Evolutionary conservation across 441 rosid species (phyloP), one percentile per base, ranked within the genome.

Genomic region (Populus hybrid): DNA sequence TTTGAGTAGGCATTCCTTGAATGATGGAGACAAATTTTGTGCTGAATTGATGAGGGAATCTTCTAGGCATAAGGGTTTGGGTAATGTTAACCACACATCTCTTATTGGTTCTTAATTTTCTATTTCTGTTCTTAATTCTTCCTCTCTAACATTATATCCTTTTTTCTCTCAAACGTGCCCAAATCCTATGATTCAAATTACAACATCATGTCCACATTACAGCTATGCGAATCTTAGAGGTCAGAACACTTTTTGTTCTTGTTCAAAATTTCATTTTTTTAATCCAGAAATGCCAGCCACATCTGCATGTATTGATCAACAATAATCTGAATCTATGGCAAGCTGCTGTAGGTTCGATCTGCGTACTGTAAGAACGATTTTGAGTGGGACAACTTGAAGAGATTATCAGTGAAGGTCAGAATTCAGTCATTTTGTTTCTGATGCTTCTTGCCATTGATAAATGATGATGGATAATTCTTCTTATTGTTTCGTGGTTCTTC

Each of bases 201-300:
- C 23, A 31, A 12, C 23, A 20, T 18, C 3, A 40, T 72, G 59
- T 50, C 68, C 68, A 18, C 63, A 12, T 23, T 59, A 9, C 74
- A 90, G 97, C 98, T 69, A 80, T 94, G 64, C 93, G 96, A 59
- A 87, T 92, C 66, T 72, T 92, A 78, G 95, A 92, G 96, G 98
- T 90, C 42, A 79, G 85, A 80, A 4, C 29, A 14, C 8, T 6
- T 24, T 7, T n/a, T 26, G 0, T 20, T 1, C 4, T 1, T 71
- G 23, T 23, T n/a, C 7, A 9, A 21, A 21, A 10, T 12, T 18
- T 29, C 18, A 18, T 2, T 18, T 71, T 45, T 26, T 24, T 29
- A 18, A 23, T 3, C 42, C 74, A 29, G 16, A 11, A 35, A 36
- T 75, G 4, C 21, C 2, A 31, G 23, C 2, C 61, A 42, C 20